phyloP scores from a whole-genome alignment of 2,329 filamentous ascomycete species.

The Didymellaceae sp. region DNA sequence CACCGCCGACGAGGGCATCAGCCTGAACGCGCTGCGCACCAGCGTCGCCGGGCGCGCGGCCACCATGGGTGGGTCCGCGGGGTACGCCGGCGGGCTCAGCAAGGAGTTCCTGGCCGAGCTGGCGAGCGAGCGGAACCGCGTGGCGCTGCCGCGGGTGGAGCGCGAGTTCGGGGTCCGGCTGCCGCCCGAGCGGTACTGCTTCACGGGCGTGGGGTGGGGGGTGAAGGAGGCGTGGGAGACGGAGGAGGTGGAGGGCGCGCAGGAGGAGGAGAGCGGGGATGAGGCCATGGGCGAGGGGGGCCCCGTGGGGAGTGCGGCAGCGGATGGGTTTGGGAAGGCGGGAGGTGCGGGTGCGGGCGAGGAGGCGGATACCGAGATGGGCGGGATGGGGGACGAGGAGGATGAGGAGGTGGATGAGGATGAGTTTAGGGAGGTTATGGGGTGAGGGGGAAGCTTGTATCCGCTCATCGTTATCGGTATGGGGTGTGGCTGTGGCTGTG shows the following conservation, averaged over 20 bases:
- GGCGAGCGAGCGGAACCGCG: conserved; percentile 59
- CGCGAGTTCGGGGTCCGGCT: conserved; percentile 64
- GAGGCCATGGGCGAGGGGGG: conserved; percentile 30
- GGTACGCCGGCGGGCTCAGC: conserved; percentile 55
- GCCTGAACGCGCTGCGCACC: conserved; percentile 71
- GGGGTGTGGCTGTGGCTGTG: no score
- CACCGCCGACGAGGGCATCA: conserved; percentile 56
- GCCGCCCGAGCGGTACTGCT: conserved; percentile 65
- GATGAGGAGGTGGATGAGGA: conserved; percentile 52
- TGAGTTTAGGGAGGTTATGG: conserved; percentile 53
- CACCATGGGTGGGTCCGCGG: background rate
- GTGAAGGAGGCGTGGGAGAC: conserved; percentile 64
- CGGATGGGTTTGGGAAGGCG: conserved; percentile 26
- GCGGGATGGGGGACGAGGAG: conserved; percentile 31
- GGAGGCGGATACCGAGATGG: conserved; percentile 38
- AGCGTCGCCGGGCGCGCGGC: conserved; percentile 72
- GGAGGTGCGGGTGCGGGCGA: conserved; percentile 21
- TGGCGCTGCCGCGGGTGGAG: conserved; percentile 53
- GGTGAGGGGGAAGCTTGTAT: conserved; percentile 8
- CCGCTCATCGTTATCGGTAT: no score
- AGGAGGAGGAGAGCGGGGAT: conserved; percentile 55
- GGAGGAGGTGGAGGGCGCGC: conserved; percentile 72
- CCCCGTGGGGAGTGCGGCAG: conserved; percentile 12
- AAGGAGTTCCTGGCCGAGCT: conserved; percentile 81
- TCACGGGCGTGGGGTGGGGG: conserved; percentile 45